Evolutionary conservation across 176 grass and related monocot species (phyloP).

Genomic region (Carex pumila): DNA sequence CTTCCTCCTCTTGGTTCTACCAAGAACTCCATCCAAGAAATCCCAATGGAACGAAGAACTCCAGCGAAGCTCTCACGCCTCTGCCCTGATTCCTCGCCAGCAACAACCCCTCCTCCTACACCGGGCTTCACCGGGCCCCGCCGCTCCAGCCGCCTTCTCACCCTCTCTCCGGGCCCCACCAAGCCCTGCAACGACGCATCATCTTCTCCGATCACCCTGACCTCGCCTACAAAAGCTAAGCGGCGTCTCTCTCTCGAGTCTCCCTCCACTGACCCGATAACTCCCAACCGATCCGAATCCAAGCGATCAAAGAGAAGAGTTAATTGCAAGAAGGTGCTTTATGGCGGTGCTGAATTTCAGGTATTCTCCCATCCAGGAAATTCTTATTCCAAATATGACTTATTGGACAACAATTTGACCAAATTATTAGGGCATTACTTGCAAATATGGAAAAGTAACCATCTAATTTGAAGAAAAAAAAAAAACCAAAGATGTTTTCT

Average conservation of each 20-base stretch:
- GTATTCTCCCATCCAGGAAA: not conserved
- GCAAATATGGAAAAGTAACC: not conserved
- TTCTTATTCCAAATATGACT: not conserved
- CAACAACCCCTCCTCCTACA: constrained; percentile 25
- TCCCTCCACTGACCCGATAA: constrained; percentile 31
- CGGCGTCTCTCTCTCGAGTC: not conserved
- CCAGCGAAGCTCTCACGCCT: constrained; percentile 37
- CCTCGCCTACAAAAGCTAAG: constrained; percentile 6
- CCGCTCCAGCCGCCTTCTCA: constrained; percentile 47
- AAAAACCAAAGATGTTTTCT: not conserved
- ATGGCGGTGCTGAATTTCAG: constrained; percentile 52
- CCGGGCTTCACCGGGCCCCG: constrained; percentile 34
- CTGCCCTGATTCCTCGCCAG: constrained; percentile 8
- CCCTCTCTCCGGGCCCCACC: constrained; percentile 23
- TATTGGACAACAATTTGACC: not conserved
- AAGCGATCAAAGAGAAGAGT: constrained; percentile 37
- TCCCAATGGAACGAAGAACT: constrained; percentile 41
- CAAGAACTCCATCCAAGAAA: constrained; percentile 3
- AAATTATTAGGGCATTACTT: not conserved
- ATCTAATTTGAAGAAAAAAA: not conserved
- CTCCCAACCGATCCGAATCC: constrained; percentile 36
- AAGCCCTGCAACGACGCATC: constrained; percentile 21
- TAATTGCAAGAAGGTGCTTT: constrained; percentile 65
- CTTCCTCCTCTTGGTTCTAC: constrained; percentile 21
- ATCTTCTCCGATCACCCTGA: constrained; percentile 35